phyloP scores from a whole-genome alignment of 2,329 filamentous ascomycete species.

The Sphaerulina populicola region DNA sequence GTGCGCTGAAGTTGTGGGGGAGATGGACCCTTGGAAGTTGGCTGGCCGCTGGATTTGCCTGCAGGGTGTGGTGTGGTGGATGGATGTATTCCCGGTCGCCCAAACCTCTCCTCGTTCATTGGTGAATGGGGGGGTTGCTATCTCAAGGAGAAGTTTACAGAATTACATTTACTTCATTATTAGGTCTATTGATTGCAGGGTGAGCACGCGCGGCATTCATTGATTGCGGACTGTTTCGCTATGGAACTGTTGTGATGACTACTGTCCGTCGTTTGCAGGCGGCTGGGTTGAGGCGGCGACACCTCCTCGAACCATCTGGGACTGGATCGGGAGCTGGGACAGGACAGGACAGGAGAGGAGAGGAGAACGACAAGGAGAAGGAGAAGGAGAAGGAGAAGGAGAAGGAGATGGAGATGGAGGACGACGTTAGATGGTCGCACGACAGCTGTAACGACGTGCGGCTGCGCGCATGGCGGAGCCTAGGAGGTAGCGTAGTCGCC shows the following conservation, averaged over 20 bases:
- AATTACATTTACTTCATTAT: no score
- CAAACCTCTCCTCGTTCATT: background rate
- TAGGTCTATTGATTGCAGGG: background rate
- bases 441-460: background rate
- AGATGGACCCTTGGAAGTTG: background rate
- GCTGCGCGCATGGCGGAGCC: background rate
- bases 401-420: background rate
- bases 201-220: background rate
- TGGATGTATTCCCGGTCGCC: background rate
- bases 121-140: background rate
- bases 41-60: background rate
- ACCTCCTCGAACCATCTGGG: no score
- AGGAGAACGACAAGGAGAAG: no score
- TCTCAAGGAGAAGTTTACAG: no score
- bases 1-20: background rate
- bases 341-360: background rate
- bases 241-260: background rate
- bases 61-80: background rate
- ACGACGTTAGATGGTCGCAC: conserved; percentile 1
- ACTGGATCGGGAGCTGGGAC: no score
- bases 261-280: background rate
- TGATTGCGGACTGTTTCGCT: background rate
- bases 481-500: no score
- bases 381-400: no score
- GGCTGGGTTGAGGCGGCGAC: background rate